Percentiles rank a stretch among this genome's conserved stretches.
phyloP scores from a whole-genome alignment of 1,139 yeast genomes.

The Meyerozyma athensensis region DNA sequence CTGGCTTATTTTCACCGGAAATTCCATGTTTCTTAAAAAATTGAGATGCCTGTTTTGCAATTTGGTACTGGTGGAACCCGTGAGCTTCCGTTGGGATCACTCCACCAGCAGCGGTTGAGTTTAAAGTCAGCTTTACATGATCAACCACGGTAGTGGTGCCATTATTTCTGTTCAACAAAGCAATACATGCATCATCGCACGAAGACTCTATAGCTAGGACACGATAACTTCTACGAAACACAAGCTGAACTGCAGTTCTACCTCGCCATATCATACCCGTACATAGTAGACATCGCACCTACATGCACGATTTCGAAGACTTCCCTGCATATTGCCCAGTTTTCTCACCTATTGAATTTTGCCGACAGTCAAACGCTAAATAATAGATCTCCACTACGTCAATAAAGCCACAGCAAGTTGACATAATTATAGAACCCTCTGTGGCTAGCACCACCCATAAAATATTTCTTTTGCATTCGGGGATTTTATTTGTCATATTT shows the following conservation, averaged over 20 bases:
- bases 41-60: constrained; percentile 29
- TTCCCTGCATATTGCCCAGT: no score
- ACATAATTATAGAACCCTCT: no score
- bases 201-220: constrained; percentile 89
- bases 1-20: constrained; percentile 44
- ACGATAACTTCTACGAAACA: constrained; percentile 37
- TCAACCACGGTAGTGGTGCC: constrained; percentile 49
- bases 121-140: constrained; percentile 62
- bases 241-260: not conserved
- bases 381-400: no score
- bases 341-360: no score
- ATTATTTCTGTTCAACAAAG: constrained; percentile 53
- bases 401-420: no score
- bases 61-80: constrained; percentile 61
- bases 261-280: not conserved
- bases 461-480: not conserved
- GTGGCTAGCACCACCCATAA: no score
- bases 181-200: constrained; percentile 93
- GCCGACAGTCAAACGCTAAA: no score
- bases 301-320: no score
- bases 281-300: not conserved
- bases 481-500: not conserved
- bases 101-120: constrained; percentile 71
- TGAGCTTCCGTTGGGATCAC: constrained; percentile 86
- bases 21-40: constrained; percentile 25